A percentile compares a stretch with the other conserved stretches of the same genome.
Evolutionary conservation across 768 basidiomycete genomes (phyloP).

Genomic region (Plicaturopsis crispa): DNA sequence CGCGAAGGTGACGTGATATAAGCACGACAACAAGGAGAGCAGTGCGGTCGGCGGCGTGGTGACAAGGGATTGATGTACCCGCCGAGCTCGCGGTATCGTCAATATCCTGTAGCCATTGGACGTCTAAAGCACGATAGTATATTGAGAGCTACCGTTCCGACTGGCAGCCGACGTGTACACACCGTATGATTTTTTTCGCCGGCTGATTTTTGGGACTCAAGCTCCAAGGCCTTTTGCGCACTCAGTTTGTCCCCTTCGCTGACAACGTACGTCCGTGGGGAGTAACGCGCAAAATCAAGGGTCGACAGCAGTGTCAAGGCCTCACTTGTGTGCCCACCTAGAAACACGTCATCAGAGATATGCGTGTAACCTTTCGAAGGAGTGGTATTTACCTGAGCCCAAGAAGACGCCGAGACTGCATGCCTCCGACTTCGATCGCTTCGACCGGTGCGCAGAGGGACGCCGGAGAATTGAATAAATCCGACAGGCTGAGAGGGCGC

Average conservation of each 20-base stretch:
- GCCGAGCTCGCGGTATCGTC: constrained; percentile 79
- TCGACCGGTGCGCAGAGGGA: constrained; percentile 18
- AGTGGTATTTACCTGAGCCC: constrained; percentile 67
- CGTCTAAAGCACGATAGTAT: constrained; percentile 5
- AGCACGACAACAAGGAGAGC: constrained; percentile 50
- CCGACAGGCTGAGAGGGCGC: constrained; percentile 5
- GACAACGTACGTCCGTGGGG: constrained; percentile 71
- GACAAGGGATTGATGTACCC: constrained; percentile 73
- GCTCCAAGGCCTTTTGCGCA: constrained; percentile 50
- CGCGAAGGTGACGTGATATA: constrained; percentile 50
- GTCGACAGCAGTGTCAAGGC: constrained; percentile 64
- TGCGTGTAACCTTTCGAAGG: constrained; percentile 2
- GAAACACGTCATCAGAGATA: constrained; percentile 7
- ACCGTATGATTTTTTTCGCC: no score
- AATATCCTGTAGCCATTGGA: constrained; percentile 38
- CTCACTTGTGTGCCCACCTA: constrained; percentile 95
- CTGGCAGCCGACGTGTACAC: neutral
- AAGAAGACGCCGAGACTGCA: constrained; percentile 77
- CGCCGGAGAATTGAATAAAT: constrained; percentile 8
- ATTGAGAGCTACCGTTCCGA: neutral
- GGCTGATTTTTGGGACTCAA: constrained; percentile 42
- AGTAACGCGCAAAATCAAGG: constrained; percentile 70
- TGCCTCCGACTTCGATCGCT: constrained; percentile 9
- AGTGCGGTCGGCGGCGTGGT: constrained; percentile 63
- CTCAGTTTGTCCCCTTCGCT: constrained; percentile 81